Base-by-base conservation (phyloP, 2,329 filamentous ascomycete genomes). In the Rutstroemia sp. region DNA sequence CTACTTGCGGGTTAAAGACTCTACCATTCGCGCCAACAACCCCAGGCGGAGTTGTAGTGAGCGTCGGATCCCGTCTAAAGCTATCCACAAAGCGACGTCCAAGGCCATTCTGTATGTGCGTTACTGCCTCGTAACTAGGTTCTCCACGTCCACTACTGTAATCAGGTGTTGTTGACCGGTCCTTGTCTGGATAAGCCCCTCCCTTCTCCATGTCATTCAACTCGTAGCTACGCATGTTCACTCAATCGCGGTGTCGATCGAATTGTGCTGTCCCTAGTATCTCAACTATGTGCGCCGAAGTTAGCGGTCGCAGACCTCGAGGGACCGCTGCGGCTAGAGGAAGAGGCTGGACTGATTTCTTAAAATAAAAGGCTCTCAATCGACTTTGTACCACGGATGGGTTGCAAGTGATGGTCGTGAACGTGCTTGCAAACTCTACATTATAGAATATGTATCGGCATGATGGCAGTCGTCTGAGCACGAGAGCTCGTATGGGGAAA, bases 1-100 rank as follows among this genome's bases (percentile, higher is more conserved):
- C 82, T 54, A 70, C 70, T 67, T 91, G 86, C 62, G 89, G 73
- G 67, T 89, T 78, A 67, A 80, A 84, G 14, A 76, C 75, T 45
- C 62, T 58, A 10, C 66, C 67, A 61, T 67, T 61, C 25, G 56
- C 56, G 4, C 64, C 64, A 23, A 66, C 52, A 27, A 61, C 61
- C 23, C 72, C 73, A 60, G 73, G 72, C 4, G 75, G 75, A 39
- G 74, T 77, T 48, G 76, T 72, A 55, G 71, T 79, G 48, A 81
- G 83, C 16, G 57, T 58, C 9, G 64, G 65, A 58, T 67, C 64
- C 19, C 66, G 59, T 55, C 62, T 62, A 54, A 70, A 69, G 48
- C 62, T 65, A 19, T 67, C 60, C 3, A 63, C 42, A 4, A 68
- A 38, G 5, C 63, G 59, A n/a, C 58, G 56, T 5, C 51, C 56